These are phyloP conservation scores for Candolleomyces aberdarensis DNA, from an alignment of 768 basidiomycete species.

Conservation along the genomic window DNA sequence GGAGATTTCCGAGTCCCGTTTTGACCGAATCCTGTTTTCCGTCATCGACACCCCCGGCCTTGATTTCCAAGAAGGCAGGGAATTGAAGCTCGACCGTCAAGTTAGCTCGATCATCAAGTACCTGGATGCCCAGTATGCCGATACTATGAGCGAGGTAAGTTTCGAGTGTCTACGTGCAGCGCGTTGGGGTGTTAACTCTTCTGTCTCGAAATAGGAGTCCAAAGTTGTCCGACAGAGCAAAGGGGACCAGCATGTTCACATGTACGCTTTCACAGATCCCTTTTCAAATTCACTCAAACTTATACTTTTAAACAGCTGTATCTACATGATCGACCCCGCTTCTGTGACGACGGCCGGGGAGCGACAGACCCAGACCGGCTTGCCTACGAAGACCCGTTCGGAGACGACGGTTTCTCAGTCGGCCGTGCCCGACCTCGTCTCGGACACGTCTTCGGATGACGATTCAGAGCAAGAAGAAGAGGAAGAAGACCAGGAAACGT, in stretches of 20 bases:
- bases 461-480: slow-evolving; percentile 38
- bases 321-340: slow-evolving; percentile 81
- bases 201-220: slow-evolving; percentile 55
- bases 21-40: slow-evolving; percentile 73
- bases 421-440: slow-evolving; percentile 50
- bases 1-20: slow-evolving; percentile 82
- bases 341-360: slow-evolving; percentile 58
- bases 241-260: slow-evolving; percentile 86
- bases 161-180: neutral
- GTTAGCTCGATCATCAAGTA: slow-evolving; percentile 74
- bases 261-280: slow-evolving; percentile 46
- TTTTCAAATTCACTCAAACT: slow-evolving; percentile 8
- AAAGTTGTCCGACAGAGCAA: slow-evolving; percentile 86
- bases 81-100: slow-evolving; percentile 77
- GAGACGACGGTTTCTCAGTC: slow-evolving; percentile 59
- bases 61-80: slow-evolving; percentile 69
- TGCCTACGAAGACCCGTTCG: slow-evolving; percentile 58
- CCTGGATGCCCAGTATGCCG: slow-evolving; percentile 76
- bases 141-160: slow-evolving; percentile 82
- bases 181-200: slow-evolving; percentile 1
- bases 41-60: slow-evolving; percentile 87
- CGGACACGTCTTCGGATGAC: slow-evolving; percentile 50
- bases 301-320: slow-evolving; percentile 49
- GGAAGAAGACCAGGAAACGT: slow-evolving; percentile 43
- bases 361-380: slow-evolving; percentile 45